Evolutionary conservation across 1,284 basidiomycete genomes (phyloP).

Genomic region (Ganoderma lingzhi): DNA sequence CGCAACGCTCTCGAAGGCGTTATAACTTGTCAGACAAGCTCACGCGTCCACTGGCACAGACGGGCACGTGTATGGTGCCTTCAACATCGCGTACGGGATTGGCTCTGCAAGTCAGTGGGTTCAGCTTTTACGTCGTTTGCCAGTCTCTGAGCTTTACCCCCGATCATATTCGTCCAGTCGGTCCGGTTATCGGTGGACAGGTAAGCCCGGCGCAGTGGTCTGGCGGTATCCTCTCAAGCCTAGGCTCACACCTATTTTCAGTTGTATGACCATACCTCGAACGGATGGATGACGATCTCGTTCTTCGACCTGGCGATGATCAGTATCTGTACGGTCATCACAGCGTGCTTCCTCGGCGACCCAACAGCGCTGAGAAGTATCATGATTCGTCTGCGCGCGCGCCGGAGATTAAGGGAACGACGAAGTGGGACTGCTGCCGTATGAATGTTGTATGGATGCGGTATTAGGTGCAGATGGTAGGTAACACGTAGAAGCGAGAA

Average conservation of each 20-base stretch:
- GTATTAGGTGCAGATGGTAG: not conserved
- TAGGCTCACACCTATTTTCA: slow-evolving; percentile 37
- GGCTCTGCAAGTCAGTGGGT: slow-evolving; percentile 57
- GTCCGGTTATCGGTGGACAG: slow-evolving; percentile 74
- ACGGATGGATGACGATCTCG: slow-evolving; percentile 67
- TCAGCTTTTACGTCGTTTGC: slow-evolving; percentile 9
- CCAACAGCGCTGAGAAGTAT: slow-evolving; percentile 48
- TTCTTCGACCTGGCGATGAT: slow-evolving; percentile 54
- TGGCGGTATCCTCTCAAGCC: not conserved
- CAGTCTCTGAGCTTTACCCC: not conserved
- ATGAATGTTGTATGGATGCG: not conserved
- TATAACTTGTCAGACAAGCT: slow-evolving; percentile 2
- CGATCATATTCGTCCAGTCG: slow-evolving; percentile 52
- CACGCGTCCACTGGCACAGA: slow-evolving; percentile 45
- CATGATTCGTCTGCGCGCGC: not conserved
- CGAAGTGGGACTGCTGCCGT: not conserved
- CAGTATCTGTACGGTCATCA: slow-evolving; percentile 47
- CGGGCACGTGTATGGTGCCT: slow-evolving; percentile 72
- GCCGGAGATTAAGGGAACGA: slow-evolving; percentile 2
- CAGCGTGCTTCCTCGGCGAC: slow-evolving; percentile 57
- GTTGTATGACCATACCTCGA: slow-evolving; percentile 61
- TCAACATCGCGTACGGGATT: slow-evolving; percentile 73
- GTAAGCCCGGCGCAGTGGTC: slow-evolving; percentile 40
- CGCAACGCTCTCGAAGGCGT: not conserved
- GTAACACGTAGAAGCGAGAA: not conserved